Percentiles rank a stretch among this genome's conserved stretches.
These are phyloP conservation scores for Pseudomicrostroma phylloplanum DNA, from an alignment of 1,284 basidiomycete species.

Conservation along the genomic window DNA sequence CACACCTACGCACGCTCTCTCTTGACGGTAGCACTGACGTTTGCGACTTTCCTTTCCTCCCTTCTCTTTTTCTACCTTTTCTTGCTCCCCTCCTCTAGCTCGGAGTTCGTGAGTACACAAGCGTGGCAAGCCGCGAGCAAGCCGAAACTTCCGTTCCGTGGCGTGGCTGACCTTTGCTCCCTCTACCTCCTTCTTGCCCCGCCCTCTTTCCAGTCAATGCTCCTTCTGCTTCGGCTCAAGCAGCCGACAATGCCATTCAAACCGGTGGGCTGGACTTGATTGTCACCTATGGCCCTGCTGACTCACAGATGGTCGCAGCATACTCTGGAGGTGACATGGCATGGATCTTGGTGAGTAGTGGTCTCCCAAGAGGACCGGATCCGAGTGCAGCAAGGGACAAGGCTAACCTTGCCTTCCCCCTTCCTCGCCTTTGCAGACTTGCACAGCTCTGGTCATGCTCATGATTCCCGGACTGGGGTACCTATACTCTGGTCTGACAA, in stretches of 20 bases:
- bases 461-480: conserved; percentile 65
- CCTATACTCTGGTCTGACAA: conserved; percentile 78
- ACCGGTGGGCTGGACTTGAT: conserved; percentile 43
- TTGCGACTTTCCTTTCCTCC: conserved; percentile 19
- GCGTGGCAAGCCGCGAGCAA: neutral
- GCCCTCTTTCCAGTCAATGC: conserved; percentile 12
- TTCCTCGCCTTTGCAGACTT: conserved; percentile 50
- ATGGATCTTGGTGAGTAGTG: conserved; percentile 52
- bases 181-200: neutral
- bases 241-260: conserved; percentile 6
- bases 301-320: conserved; percentile 22
- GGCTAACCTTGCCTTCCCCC: neutral
- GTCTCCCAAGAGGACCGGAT: neutral
- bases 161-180: neutral
- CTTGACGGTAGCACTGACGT: conserved; percentile 1
- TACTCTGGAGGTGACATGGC: conserved; percentile 43
- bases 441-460: conserved; percentile 68
- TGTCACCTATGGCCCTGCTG: conserved; percentile 32
- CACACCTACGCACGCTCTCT: neutral
- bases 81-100: conserved; percentile 11
- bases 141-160: neutral
- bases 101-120: conserved; percentile 11
- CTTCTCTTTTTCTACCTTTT: conserved; percentile 5
- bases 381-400: neutral
- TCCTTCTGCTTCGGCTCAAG: conserved; percentile 7